phyloP scores from a whole-genome alignment of 306 rosid species.

The Lathyrus sativus region DNA sequence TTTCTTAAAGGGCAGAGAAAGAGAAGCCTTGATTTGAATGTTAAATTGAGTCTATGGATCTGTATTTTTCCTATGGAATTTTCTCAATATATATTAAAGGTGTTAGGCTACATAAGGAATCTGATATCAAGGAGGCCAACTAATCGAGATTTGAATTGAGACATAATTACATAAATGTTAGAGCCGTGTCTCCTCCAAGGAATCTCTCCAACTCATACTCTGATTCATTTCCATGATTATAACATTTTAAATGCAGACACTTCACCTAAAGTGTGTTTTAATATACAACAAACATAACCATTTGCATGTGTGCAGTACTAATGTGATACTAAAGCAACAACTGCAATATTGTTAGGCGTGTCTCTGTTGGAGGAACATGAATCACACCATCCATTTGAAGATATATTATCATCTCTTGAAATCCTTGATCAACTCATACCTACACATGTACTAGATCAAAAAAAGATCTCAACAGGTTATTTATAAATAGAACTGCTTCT shows the following conservation, averaged over 20 bases:
- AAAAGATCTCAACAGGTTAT: not conserved
- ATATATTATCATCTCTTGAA: not conserved
- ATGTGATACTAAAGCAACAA: not conserved
- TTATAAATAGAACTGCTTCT: not conserved
- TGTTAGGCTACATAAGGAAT: slow-evolving; percentile 36
- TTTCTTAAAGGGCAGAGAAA: not conserved
- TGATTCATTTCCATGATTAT: slow-evolving; percentile 8
- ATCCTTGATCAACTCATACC: not conserved
- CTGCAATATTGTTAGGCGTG: not conserved
- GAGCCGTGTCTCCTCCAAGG: slow-evolving; percentile 27
- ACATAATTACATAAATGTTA: slow-evolving; percentile 17
- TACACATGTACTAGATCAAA: not conserved
- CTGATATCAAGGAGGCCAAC: slow-evolving; percentile 36
- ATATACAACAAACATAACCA: too few species aligned
- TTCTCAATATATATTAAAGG: slow-evolving; percentile 30
- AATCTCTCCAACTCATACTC: slow-evolving; percentile 37
- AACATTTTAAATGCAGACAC: not conserved
- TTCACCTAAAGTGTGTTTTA: not conserved
- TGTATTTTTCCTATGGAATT: slow-evolving; percentile 26
- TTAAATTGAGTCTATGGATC: slow-evolving; percentile 6
- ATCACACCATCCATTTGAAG: not conserved
- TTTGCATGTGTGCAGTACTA: not conserved
- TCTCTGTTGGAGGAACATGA: not conserved
- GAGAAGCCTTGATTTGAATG: slow-evolving; percentile 32
- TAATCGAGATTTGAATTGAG: slow-evolving; percentile 35